Percentiles rank a stretch among this genome's conserved stretches.
Conservation (phyloP, 495 filamentous ascomycete genomes). For the Trichoderma reesei region DNA sequence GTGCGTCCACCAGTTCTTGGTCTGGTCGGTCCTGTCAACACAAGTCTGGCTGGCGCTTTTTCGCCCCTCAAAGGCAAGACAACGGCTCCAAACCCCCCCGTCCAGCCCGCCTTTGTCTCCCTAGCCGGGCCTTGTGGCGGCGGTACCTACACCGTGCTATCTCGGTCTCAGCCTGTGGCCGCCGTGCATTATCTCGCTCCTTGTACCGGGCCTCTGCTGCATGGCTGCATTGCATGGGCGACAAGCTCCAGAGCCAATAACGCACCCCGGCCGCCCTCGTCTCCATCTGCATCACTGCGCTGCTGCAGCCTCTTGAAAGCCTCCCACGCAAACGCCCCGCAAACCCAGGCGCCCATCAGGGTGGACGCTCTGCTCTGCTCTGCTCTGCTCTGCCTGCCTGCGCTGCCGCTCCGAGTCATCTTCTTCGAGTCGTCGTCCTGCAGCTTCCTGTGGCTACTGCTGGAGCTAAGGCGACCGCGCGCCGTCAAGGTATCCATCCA, state of each 20-base stretch:
- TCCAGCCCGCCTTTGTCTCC: background rate
- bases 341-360: background rate
- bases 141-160: background rate
- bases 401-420: too few species aligned
- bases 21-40: background rate
- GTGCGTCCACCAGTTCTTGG: background rate
- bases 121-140: background rate
- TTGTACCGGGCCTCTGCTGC: background rate
- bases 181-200: background rate
- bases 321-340: slow-evolving; percentile 6
- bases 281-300: slow-evolving; percentile 7
- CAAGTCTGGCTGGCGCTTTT: background rate
- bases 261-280: background rate
- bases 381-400: background rate
- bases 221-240: background rate
- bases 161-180: background rate
- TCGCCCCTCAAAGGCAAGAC: background rate
- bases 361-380: background rate
- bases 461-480: background rate
- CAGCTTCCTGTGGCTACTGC: background rate
- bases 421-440: background rate
- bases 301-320: slow-evolving; percentile 9
- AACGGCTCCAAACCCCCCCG: background rate
- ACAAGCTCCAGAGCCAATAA: background rate
- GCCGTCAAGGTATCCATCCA: background rate